Conservation (phyloP, 805 yeast species). For the Saccharomyces eubayanus region DNA sequence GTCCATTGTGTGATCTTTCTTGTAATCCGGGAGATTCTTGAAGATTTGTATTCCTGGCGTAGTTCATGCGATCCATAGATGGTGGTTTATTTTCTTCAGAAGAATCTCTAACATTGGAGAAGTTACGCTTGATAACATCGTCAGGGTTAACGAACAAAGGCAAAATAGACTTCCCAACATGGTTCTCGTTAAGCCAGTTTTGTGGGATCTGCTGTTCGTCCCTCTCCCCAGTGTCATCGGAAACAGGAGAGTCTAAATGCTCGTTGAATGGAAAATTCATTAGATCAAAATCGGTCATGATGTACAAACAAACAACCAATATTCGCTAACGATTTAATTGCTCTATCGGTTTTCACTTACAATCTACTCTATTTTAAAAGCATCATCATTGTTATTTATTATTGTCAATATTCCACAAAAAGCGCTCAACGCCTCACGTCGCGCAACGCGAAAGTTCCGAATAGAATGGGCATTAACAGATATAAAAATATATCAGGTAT, state of each 20-base stretch:
- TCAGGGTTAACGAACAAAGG: not conserved
- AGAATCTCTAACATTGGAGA: not conserved
- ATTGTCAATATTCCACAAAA: not conserved
- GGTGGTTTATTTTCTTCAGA: not conserved
- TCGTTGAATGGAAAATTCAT: not conserved
- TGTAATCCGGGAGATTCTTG: not conserved
- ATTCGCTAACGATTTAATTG: not conserved
- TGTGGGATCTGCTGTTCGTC: not conserved
- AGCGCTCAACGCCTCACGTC: not conserved
- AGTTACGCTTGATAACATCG: not conserved
- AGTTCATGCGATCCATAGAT: not conserved
- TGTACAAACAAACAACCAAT: not conserved
- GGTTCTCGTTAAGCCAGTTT: not conserved
- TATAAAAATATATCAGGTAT: not conserved
- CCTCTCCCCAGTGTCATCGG: not conserved
- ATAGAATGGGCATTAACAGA: not conserved
- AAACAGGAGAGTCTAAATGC: not conserved
- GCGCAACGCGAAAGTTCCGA: not conserved
- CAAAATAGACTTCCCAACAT: not conserved
- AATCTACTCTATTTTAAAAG: not conserved
- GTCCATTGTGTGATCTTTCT: not conserved
- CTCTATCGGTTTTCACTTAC: not conserved
- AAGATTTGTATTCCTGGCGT: not conserved
- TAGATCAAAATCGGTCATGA: not conserved
- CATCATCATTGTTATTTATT: not conserved